Evolutionary conservation across 2,329 filamentous ascomycete genomes (phyloP).

Genomic region (Aspergillus pseudoterreus): DNA sequence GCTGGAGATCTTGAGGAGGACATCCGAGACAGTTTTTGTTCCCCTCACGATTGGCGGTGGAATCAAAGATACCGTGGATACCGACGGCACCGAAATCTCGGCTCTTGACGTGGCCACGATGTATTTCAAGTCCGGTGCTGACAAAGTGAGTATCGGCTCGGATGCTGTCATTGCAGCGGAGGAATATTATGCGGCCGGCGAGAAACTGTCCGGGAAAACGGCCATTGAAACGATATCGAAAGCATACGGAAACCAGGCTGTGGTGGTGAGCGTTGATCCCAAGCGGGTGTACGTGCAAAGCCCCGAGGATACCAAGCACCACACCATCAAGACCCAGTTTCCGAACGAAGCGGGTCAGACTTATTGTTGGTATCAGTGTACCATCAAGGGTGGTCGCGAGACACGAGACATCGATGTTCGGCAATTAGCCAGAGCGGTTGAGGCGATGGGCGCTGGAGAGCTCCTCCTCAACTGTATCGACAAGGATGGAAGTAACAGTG

Average conservation of each 20-base stretch:
- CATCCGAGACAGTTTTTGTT: slow-evolving; percentile 90
- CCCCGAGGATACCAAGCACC: slow-evolving; percentile 66
- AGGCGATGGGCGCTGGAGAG: slow-evolving; percentile 94
- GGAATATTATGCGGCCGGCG: slow-evolving; percentile 72
- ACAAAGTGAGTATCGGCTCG: slow-evolving; percentile 95
- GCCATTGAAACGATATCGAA: slow-evolving; percentile 93
- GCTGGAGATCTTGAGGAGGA: slow-evolving; percentile 84
- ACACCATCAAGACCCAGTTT: slow-evolving; percentile 67
- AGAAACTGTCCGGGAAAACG: slow-evolving; percentile 71
- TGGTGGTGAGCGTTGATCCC: slow-evolving; percentile 92
- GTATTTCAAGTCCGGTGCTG: slow-evolving; percentile 95
- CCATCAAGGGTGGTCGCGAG: slow-evolving; percentile 90
- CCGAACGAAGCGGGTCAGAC: slow-evolving; percentile 72
- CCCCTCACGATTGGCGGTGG: slow-evolving; percentile 93
- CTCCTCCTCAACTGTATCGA: slow-evolving; percentile 97
- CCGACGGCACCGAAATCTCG: slow-evolving; percentile 78
- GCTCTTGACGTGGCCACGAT: slow-evolving; percentile 90
- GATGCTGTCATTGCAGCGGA: slow-evolving; percentile 92
- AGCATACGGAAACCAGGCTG: slow-evolving; percentile 94
- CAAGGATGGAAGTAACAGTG: slow-evolving; percentile 88
- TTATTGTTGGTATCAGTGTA: slow-evolving; percentile 96
- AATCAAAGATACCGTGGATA: slow-evolving; percentile 87
- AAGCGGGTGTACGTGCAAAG: slow-evolving; percentile 79
- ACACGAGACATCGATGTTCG: slow-evolving; percentile 91
- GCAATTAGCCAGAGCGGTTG: slow-evolving; percentile 81